These are phyloP conservation scores for Talaromyces sp. DNA, from an alignment of 2,329 filamentous ascomycete species.

Conservation along the genomic window DNA sequence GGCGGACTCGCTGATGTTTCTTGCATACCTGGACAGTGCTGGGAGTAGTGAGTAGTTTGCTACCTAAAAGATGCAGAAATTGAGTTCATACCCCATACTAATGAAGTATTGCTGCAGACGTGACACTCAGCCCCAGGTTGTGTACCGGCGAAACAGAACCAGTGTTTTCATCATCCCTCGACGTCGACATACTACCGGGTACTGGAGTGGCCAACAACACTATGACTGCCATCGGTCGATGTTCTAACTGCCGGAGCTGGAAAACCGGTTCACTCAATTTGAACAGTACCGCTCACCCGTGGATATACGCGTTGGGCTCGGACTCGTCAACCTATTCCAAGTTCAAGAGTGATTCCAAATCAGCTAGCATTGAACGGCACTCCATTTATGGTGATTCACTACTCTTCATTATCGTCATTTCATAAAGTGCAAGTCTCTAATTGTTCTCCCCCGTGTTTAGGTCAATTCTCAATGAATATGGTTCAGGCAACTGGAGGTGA, in stretches of 20 bases:
- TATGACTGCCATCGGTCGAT: slow-evolving; percentile 15
- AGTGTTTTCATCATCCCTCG: slow-evolving; percentile 13
- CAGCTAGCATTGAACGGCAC: slow-evolving; percentile 16
- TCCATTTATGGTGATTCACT: slow-evolving; percentile 14
- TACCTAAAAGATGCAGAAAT: no score
- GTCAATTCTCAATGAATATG: slow-evolving; percentile 15
- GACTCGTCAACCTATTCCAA: slow-evolving; percentile 1
- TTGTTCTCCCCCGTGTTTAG: background rate
- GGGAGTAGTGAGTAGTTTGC: slow-evolving; percentile 11
- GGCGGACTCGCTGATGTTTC: slow-evolving; percentile 16
- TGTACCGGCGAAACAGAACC: slow-evolving; percentile 16
- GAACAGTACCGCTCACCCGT: slow-evolving; percentile 13
- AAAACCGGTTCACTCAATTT: slow-evolving; percentile 13
- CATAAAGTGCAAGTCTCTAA: background rate
- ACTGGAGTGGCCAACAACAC: slow-evolving; percentile 12
- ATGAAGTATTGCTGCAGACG: slow-evolving; percentile 6
- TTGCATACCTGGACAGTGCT: slow-evolving; percentile 12
- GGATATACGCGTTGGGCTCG: slow-evolving; percentile 17
- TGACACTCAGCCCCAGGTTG: slow-evolving; percentile 17
- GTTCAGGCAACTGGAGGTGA: slow-evolving; percentile 15
- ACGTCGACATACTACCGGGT: slow-evolving; percentile 12
- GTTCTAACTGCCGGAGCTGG: slow-evolving; percentile 16
- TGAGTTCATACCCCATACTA: no score
- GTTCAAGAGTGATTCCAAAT: slow-evolving; percentile 14
- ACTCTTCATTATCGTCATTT: background rate